Evolutionary conservation across 257 asterid species (phyloP), one percentile per base, ranked within the genome.

Genomic region (Hygrophila difformis): DNA sequence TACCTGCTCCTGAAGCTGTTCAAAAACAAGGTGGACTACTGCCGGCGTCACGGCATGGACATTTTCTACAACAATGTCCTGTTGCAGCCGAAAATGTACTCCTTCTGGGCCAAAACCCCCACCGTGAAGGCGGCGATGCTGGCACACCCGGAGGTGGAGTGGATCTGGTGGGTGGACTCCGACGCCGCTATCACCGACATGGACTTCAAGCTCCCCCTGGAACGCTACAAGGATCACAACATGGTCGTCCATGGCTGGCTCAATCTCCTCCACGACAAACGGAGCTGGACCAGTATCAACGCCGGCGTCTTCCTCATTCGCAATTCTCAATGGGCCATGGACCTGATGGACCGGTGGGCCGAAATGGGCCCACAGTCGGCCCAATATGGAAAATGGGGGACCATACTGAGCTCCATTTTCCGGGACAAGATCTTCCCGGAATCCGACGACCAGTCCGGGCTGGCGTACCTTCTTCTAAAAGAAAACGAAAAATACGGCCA

Each of bases 151-250:
- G 94, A 91, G 62, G 79, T 76, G 49, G 98, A 91, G 70, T 91
- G 96, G 99, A 86, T 91, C 83, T 91, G 99, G 99, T 91, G 99
- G 99, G 93, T 91, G 1, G 99, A 91, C 37, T 82, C 96, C 41
- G 99, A 91, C 63, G 96, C 99, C 2, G 96, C 93, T 5, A 56
- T 91, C 58, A 91, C 99, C n/a, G 99, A 91, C 53, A 91, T 91
- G 99, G 96, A 82, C 65, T 91, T 91, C 49, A 52, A 37, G 49
- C 67, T 69, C 1, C 99, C 99, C 6, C 46, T 91, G 60, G 72
- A 63, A 13, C 71, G 83, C 7, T 91, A 91, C 81, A 67, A 54
- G 45, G 57, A 17, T 20, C 72, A 74, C 39, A 91, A 91, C 48
- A 14, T 91, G 15, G 99, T 91, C 6, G 51, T 86, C 39, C 99